Evolutionary conservation across 2,329 filamentous ascomycete species (phyloP).

Genomic region (Coleophoma crateriformis): DNA sequence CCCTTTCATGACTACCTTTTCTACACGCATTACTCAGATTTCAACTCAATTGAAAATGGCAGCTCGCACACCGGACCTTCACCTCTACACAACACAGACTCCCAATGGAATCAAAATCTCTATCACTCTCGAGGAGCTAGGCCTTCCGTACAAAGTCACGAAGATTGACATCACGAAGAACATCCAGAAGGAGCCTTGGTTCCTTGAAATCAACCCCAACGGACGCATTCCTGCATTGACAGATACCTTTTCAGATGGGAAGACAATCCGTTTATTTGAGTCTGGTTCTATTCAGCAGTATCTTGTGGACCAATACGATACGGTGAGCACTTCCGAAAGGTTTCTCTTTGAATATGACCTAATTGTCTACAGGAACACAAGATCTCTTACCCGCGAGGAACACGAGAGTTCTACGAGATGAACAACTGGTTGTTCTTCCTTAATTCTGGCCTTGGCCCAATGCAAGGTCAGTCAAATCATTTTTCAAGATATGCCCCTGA

Average conservation of each 20-base stretch:
- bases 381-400: slow-evolving; percentile 70
- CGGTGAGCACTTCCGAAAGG: background rate
- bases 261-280: slow-evolving; percentile 74
- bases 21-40: slow-evolving; percentile 13
- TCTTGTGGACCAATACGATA: slow-evolving; percentile 75
- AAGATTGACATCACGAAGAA: slow-evolving; percentile 69
- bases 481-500: slow-evolving; percentile 79
- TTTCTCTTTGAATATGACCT: no score
- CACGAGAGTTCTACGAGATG: slow-evolving; percentile 71
- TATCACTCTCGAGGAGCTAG: slow-evolving; percentile 80
- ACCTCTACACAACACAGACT: slow-evolving; percentile 60
- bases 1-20: background rate
- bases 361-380: slow-evolving; percentile 54
- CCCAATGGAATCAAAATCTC: slow-evolving; percentile 89
- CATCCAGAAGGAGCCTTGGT: slow-evolving; percentile 82
- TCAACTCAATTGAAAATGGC: slow-evolving; percentile 33
- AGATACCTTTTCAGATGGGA: slow-evolving; percentile 69
- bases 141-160: slow-evolving; percentile 72
- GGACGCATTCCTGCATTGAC: slow-evolving; percentile 85
- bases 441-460: slow-evolving; percentile 75
- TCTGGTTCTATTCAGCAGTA: slow-evolving; percentile 82
- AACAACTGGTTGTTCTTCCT: slow-evolving; percentile 77
- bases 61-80: slow-evolving; percentile 24
- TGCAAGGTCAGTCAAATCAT: slow-evolving; percentile 82
- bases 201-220: slow-evolving; percentile 87